Evolutionary conservation across 2,329 filamentous ascomycete species (phyloP), one percentile per base, ranked within the genome.

Genomic region (Immersiporthe knoxdaviesiana): DNA sequence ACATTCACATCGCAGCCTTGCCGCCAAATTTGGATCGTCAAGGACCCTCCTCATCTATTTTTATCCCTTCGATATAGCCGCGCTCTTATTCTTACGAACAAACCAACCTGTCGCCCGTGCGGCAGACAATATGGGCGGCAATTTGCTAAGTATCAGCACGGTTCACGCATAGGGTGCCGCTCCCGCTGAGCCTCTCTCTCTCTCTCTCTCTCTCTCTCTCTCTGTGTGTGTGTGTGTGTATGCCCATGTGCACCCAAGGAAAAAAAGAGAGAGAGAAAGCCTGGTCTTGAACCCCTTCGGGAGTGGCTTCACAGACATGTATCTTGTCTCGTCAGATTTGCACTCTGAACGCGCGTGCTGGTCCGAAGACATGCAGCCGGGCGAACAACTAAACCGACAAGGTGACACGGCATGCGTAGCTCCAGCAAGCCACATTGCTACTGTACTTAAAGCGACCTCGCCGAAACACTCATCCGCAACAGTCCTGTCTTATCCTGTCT

Each of bases 391-490:
- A n/a, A n/a, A 16, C 21, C 1, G 24, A 18, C 6, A 56, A 30
- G 24, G 52, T 2, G 24, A 56, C 52, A 30, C 52, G 14, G 5
- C 56, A 35, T 59, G 30, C 18, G 59, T n/a, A 62, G 37, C 12
- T 18, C 12, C 18, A 30, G 44, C 35, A 37, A 27, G 37, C n/a
- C 59, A 39, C 59, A 39, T n/a, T 30, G 27, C 52, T 12, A 35
- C 4, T 4, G 4, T 35, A 35, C 35, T 35, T n/a, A n/a, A 21
- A 21, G 52, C 50, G 32, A 59, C 35, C 65, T 67, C 52, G 68
- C 68, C 68, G 68, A 44, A 67, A 54, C 65, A 69, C 50, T 67
- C 68, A 69, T 69, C n/a, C 52, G 52, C 41, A 44, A 35, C 58
- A 10, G 21, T 11, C 18, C 21, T 39, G 24, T 16, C 12, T 54